phyloP scores from a whole-genome alignment of 352 stramenopile genomes.

The Phytophthora citrophthora region DNA sequence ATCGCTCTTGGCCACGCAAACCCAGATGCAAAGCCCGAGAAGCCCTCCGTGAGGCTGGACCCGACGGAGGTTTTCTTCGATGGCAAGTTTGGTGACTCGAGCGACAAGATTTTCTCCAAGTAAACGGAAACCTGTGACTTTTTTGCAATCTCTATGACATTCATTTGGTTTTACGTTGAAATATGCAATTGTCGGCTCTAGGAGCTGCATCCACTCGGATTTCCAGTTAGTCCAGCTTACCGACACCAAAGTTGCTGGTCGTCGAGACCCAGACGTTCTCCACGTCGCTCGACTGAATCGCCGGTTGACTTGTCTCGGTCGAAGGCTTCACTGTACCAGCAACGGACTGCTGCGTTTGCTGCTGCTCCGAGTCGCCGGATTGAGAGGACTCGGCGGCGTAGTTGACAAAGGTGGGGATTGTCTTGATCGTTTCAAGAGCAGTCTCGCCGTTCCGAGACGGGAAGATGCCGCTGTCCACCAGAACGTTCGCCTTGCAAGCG shows the following conservation, averaged over 20 bases:
- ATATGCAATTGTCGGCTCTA: no score
- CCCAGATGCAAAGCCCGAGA: constrained; percentile 16
- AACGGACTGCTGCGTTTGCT: not conserved
- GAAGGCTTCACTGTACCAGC: not conserved
- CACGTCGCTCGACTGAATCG: constrained; percentile 13
- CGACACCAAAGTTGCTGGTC: constrained; percentile 28
- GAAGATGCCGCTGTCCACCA: constrained; percentile 29
- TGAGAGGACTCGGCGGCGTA: constrained; percentile 3
- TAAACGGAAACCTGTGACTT: constrained; percentile 7
- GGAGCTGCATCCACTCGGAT: no score
- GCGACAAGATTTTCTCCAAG: constrained; percentile 61
- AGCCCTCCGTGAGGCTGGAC: constrained; percentile 53
- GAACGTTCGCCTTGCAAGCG: constrained; percentile 23
- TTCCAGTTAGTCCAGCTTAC: constrained; percentile 19
- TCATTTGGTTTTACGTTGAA: no score
- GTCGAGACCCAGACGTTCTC: constrained; percentile 20
- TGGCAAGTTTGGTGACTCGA: constrained; percentile 81
- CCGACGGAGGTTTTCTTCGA: constrained; percentile 85
- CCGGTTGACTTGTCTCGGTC: not conserved
- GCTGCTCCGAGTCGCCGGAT: constrained; percentile 1
- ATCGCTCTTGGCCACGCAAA: constrained; percentile 72
- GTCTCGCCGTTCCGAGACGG: constrained; percentile 18
- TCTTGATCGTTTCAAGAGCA: constrained; percentile 21
- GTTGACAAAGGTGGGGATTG: constrained; percentile 4
- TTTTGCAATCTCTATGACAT: no score